A percentile compares a stretch with the other conserved stretches of the same genome.
These are phyloP conservation scores for Cerrena zonata DNA, from an alignment of 1,284 basidiomycete genomes.

Conservation along the genomic window DNA sequence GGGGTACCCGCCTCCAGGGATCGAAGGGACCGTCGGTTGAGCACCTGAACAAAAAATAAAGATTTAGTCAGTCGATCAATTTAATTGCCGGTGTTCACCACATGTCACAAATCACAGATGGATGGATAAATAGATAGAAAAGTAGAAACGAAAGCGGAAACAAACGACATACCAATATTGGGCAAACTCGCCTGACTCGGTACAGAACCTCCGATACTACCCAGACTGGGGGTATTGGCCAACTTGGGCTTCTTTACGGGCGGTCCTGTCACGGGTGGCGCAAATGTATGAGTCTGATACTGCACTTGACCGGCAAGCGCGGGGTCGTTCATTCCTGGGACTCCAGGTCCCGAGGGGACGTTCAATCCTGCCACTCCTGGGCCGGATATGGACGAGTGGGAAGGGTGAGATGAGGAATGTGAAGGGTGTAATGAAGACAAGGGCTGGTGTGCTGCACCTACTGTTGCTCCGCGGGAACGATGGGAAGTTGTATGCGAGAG, in stretches of 20 bases:
- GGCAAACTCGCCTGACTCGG: constrained; percentile 21
- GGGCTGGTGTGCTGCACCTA: constrained; percentile 16
- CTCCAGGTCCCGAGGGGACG: constrained; percentile 13
- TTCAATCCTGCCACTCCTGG: not conserved
- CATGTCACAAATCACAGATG: too few species aligned
- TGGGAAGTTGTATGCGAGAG: constrained; percentile 13
- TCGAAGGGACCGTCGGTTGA: not conserved
- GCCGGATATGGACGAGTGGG: constrained; percentile 7
- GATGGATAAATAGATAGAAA: not conserved
- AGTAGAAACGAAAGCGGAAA: not conserved
- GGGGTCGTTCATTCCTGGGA: constrained; percentile 30
- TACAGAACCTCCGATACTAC: constrained; percentile 10
- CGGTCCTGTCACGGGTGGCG: constrained; percentile 61
- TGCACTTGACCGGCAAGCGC: constrained; percentile 32
- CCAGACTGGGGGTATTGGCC: constrained; percentile 9
- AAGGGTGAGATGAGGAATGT: constrained; percentile 4
- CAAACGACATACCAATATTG: constrained; percentile 18
- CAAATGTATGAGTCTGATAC: constrained; percentile 64
- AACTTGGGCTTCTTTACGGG: constrained; percentile 49
- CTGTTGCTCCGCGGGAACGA: constrained; percentile 19
- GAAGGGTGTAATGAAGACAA: constrained; percentile 21
- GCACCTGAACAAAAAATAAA: not conserved
- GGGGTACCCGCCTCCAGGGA: constrained; percentile 37
- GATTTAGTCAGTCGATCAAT: not conserved
- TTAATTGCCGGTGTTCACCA: not conserved